A percentile compares a stretch with the other conserved stretches of the same genome.
Conservation (phyloP, 2,329 filamentous ascomycete genomes). For the Daldinia eschscholtzii region DNA sequence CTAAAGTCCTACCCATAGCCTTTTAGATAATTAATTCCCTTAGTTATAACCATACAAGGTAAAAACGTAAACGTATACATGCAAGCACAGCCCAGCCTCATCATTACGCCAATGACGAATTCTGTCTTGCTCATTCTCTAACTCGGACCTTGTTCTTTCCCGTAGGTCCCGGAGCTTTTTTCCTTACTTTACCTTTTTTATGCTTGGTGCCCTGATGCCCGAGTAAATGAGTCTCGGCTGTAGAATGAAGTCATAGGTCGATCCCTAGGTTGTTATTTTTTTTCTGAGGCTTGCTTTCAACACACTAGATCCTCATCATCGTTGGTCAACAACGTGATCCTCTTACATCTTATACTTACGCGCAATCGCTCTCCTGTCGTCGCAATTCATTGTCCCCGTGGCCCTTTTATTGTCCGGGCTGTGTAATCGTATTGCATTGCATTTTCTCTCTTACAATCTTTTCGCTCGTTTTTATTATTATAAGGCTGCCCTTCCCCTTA, state of each 20-base stretch:
- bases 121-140: conserved; percentile 16
- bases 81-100: conserved; percentile 28
- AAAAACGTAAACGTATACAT: neutral
- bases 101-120: conserved; percentile 38
- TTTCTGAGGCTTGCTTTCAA: conserved; percentile 28
- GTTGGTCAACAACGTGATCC: conserved; percentile 30
- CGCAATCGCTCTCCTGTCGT: conserved; percentile 26
- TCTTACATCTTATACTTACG: conserved; percentile 24
- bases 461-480: conserved; percentile 22
- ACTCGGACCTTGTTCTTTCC: conserved; percentile 19
- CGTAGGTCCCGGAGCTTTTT: conserved; percentile 24
- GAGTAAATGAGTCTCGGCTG: conserved; percentile 2
- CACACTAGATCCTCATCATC: conserved; percentile 25
- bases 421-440: neutral
- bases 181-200: neutral
- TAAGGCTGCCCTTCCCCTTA: neutral
- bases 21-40: neutral
- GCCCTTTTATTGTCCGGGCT: conserved; percentile 6
- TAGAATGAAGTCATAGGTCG: conserved; percentile 41
- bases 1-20: neutral
- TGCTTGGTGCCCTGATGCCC: conserved; percentile 14
- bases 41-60: neutral
- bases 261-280: conserved; percentile 10
- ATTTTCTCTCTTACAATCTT: neutral
- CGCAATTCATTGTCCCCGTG: conserved; percentile 21